These are phyloP conservation scores for Neocallimastix lanati DNA, from an alignment of 192 early-diverging fungal genomes.

Conservation along the genomic window DNA sequence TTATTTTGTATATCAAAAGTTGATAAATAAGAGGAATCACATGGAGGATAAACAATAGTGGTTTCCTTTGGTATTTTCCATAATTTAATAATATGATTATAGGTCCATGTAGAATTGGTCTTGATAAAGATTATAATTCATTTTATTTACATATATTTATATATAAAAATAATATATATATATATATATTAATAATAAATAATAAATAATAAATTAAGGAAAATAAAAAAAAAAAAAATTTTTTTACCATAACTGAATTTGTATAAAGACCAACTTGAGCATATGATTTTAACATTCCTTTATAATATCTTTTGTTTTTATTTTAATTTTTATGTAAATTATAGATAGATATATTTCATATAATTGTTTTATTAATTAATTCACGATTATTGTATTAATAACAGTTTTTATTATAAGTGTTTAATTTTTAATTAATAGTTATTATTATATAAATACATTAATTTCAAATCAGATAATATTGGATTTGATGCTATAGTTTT, in stretches of 20 bases:
- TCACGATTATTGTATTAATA: too few relatives aligned
- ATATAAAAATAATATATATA: too few relatives aligned
- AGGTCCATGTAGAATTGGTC: conserved; percentile 94
- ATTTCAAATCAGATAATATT: conserved; percentile 36
- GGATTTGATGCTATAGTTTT: conserved; percentile 26
- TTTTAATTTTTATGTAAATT: too few relatives aligned
- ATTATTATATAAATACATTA: too few relatives aligned
- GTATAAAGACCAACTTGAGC: conserved; percentile 57
- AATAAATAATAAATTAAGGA: too few relatives aligned
- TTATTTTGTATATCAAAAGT: conserved; percentile 11
- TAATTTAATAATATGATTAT: conserved; percentile 67
- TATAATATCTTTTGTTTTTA: conserved; percentile 67
- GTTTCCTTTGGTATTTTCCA: conserved; percentile 45
- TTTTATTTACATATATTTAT: too few relatives aligned
- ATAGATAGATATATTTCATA: too few relatives aligned
- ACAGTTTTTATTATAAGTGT: too few relatives aligned
- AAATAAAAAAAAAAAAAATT: neutral
- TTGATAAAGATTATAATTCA: too few relatives aligned
- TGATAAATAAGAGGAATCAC: conserved; percentile 53
- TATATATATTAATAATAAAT: too few relatives aligned
- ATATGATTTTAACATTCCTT: conserved; percentile 57
- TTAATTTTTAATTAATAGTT: too few relatives aligned
- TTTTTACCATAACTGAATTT: conserved; percentile 51
- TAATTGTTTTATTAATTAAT: too few relatives aligned
- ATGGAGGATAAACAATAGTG: conserved; percentile 77